A percentile compares a stretch with the other conserved stretches of the same genome.
phyloP scores from a whole-genome alignment of 139 green algal species.

The Astrephomene gubernaculifera region DNA sequence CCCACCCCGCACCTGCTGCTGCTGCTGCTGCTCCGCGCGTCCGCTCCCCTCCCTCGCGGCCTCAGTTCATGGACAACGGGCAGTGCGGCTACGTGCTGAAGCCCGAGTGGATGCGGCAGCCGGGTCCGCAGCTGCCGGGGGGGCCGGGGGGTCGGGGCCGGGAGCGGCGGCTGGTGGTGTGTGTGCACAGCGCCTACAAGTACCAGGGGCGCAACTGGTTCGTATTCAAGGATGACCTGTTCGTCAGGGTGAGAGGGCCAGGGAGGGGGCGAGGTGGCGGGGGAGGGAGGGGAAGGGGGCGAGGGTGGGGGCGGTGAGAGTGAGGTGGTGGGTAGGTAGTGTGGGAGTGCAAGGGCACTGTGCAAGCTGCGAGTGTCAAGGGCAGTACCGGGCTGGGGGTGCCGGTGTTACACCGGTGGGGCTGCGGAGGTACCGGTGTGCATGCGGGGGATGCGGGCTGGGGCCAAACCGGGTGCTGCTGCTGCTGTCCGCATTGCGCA shows the following conservation, averaged over 20 bases:
- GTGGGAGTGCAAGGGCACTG: no score
- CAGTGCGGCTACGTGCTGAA: constrained; percentile 61
- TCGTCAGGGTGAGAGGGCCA: constrained; percentile 31
- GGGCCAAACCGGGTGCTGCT: no score
- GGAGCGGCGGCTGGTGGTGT: constrained; percentile 12
- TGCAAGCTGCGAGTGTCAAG: no score
- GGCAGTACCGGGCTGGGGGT: no score
- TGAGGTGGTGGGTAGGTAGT: no score
- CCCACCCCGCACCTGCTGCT: not conserved
- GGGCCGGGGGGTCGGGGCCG: no score
- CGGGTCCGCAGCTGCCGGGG: not conserved
- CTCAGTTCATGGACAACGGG: constrained; percentile 57
- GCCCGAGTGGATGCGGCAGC: constrained; percentile 53
- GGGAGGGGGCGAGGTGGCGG: not conserved
- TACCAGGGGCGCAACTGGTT: constrained; percentile 16
- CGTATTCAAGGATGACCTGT: constrained; percentile 53
- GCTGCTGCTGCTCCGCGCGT: not conserved
- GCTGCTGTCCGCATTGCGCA: no score
- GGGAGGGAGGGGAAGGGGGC: not conserved
- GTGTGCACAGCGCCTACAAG: constrained; percentile 33
- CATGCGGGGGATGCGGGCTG: no score
- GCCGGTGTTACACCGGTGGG: no score
- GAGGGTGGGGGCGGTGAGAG: not conserved
- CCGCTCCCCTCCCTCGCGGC: not conserved
- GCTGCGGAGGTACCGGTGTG: no score